Percentiles rank a stretch among this genome's conserved stretches.
phyloP scores from a whole-genome alignment of 257 asterid genomes.

The Solanum sparsipilum region DNA sequence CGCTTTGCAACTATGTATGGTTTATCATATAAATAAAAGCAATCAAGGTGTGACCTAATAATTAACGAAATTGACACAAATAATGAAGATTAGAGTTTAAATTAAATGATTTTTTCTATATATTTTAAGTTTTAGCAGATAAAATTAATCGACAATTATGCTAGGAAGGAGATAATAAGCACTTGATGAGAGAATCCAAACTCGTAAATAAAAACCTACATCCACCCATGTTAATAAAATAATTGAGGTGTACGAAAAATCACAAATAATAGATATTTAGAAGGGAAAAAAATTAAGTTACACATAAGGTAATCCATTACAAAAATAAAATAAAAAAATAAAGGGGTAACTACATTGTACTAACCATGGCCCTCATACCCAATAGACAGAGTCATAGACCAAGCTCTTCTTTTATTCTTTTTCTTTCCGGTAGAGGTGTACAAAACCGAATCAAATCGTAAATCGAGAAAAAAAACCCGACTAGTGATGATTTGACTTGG shows the following conservation, averaged over 20 bases:
- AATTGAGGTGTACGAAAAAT: neutral
- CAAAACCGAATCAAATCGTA: accelerated
- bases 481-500: no score
- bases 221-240: neutral
- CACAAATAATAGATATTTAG: neutral
- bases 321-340: accelerated
- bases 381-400: neutral
- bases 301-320: accelerated
- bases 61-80: neutral
- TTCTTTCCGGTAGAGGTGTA: no score
- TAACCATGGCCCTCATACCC: neutral
- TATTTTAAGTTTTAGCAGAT: neutral
- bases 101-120: neutral
- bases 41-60: neutral
- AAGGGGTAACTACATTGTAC: neutral
- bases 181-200: neutral
- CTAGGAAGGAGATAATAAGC: neutral
- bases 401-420: neutral
- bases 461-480: no score
- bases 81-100: neutral
- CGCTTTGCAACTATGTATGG: neutral
- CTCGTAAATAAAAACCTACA: neutral
- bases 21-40: neutral
- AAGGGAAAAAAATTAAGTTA: neutral
- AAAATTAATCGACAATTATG: neutral